Percentiles rank a stretch among this genome's conserved stretches.
Conservation (phyloP, 2,329 filamentous ascomycete species). For the Boeremia exigua region DNA sequence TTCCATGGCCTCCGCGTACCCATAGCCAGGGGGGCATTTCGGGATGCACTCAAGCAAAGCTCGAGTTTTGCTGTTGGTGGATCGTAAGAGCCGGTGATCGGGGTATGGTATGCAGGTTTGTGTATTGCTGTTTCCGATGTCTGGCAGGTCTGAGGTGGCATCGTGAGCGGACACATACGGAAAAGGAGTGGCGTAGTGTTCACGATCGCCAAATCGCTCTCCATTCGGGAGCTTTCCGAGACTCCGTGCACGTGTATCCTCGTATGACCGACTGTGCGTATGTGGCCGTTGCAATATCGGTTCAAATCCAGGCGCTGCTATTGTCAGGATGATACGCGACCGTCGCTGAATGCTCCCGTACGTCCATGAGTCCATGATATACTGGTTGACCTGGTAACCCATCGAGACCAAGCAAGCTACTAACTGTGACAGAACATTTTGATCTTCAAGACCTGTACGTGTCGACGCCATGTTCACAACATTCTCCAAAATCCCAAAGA, state of each 20-base stretch:
- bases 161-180: constrained; percentile 59
- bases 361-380: constrained; percentile 72
- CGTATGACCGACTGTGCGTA: constrained; percentile 67
- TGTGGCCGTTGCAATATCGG: constrained; percentile 63
- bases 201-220: constrained; percentile 62
- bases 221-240: constrained; percentile 58
- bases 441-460: constrained; percentile 52
- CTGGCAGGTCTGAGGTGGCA: constrained; percentile 66
- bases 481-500: constrained; percentile 80
- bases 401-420: constrained; percentile 75
- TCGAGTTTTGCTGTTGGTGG: constrained; percentile 39
- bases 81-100: constrained; percentile 65
- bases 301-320: constrained; percentile 69
- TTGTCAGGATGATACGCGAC: constrained; percentile 71
- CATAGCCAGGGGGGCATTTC: constrained; percentile 52
- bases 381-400: constrained; percentile 76
- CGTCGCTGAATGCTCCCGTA: constrained; percentile 71
- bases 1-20: constrained; percentile 44
- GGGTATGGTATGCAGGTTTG: constrained; percentile 70
- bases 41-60: constrained; percentile 66
- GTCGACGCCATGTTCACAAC: constrained; percentile 69
- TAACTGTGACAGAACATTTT: constrained; percentile 76
- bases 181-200: constrained; percentile 64
- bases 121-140: constrained; percentile 65
- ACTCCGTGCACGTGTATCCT: constrained; percentile 35